Base-by-base conservation (phyloP, 2,329 filamentous ascomycete species). In the Cordyceps farinosa region DNA sequence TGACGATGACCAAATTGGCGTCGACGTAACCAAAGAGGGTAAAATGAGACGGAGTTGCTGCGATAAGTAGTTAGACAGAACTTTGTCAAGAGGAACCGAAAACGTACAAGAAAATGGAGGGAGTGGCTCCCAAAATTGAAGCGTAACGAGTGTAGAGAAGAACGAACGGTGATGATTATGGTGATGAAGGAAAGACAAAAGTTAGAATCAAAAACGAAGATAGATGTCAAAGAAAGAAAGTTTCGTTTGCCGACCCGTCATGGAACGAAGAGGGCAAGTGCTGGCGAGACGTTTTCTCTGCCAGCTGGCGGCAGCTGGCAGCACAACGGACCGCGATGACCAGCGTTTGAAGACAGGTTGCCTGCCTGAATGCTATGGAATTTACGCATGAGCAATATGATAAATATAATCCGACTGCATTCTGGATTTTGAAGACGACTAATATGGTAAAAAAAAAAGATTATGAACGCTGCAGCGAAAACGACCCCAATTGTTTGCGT, bases 261-360 rank as follows among this genome's bases (percentile, higher is more conserved):
- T 4, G 50, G 22, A 42, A 51, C 17, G 32, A 29, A 45, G 44
- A 55, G 22, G 52, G 51, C 60, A 62, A 45, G 44, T 22, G 27
- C 52, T 30, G 15, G 34, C 42, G 15, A n/a, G 42, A 36, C 27
- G 11, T 54, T 36, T 32, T 54, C 22, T 13, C 27, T 29, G 52
- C 44, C 60, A 56, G 60, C 60, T 62, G 60, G 42, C 52, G 36
- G 64, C 54, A 72, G 51, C 50, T 61, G 58, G 40, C 59, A 54
- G 36, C 50, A 53, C 13, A 30, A 55, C 38, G 36, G 22, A 55
- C 48, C 36, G 22, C 15, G 9, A 34, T 17, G 27, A 8, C 38
- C 15, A n/a, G 27, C 38, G 48, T 53, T 53, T 45, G 38, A 15
- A 34, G 38, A 9, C 11, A 29, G 44, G 5, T 47, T 15, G 45